A percentile compares a stretch with the other conserved stretches of the same genome.
Conservation (phyloP, 1,139 yeast genomes). For the Nadsonia starkeyi-henricii region DNA sequence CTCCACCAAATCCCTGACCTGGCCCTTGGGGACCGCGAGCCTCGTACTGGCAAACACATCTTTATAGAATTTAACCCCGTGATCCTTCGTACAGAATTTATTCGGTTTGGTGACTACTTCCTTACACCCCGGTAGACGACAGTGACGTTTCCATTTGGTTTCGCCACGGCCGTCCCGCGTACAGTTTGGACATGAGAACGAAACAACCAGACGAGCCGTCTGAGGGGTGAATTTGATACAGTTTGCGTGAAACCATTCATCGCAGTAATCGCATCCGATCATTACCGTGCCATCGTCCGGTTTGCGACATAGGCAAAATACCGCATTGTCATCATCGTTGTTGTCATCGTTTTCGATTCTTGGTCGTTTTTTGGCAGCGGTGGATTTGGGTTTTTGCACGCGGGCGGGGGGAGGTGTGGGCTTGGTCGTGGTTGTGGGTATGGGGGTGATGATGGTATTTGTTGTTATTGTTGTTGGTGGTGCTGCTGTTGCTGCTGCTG, state of each 20-base stretch:
- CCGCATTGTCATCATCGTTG: conserved; percentile 25
- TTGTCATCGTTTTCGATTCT: neutral
- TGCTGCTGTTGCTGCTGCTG: no score
- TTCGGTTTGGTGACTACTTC: conserved; percentile 39
- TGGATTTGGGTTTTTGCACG: neutral
- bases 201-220: conserved; percentile 44
- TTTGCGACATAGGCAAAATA: conserved; percentile 66
- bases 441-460: no score
- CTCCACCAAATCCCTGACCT: neutral
- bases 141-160: conserved; percentile 54
- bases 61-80: conserved; percentile 48
- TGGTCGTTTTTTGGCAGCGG: neutral
- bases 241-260: conserved; percentile 84
- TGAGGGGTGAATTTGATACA: conserved; percentile 52
- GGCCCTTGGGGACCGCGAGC: neutral
- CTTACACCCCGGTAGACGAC: conserved; percentile 48
- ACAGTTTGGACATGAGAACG: conserved; percentile 68
- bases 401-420: no score
- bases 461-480: no score
- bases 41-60: neutral
- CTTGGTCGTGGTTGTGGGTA: no score
- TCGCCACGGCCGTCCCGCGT: conserved; percentile 34
- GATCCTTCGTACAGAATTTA: conserved; percentile 65
- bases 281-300: conserved; percentile 68
- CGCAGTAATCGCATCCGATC: conserved; percentile 93